phyloP scores from a whole-genome alignment of 768 basidiomycete species.

The Trametes punicea region DNA sequence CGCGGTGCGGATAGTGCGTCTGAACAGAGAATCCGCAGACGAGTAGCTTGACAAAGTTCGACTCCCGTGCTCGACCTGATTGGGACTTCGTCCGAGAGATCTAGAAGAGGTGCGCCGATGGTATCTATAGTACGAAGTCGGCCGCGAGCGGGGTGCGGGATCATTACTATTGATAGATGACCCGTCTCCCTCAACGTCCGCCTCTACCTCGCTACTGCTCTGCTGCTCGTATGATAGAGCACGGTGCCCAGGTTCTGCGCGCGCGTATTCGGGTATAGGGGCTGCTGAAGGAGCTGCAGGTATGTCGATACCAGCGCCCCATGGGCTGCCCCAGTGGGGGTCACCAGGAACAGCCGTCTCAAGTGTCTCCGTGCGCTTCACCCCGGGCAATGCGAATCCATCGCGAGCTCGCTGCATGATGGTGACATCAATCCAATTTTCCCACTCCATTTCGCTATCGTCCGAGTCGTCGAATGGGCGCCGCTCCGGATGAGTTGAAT shows the following conservation, averaged over 20 bases:
- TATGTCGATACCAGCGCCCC: background rate
- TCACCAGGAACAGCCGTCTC: background rate
- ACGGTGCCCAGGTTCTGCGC: background rate
- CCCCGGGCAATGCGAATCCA: conserved; percentile 8
- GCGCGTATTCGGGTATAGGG: conserved; percentile 1
- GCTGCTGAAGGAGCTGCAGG: background rate
- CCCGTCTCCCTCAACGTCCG: conserved; percentile 1
- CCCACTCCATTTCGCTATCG: conserved; percentile 62
- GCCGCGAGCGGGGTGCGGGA: background rate
- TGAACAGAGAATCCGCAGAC: conserved; percentile 26
- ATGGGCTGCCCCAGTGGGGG: conserved; percentile 4
- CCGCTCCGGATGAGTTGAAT: background rate
- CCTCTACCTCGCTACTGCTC: conserved; percentile 10
- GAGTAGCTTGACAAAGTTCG: conserved; percentile 26
- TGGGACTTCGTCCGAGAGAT: background rate
- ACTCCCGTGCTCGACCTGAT: background rate
- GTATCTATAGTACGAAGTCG: background rate
- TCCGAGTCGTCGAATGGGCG: background rate
- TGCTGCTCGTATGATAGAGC: background rate
- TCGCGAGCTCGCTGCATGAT: conserved; percentile 38
- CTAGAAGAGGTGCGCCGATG: background rate
- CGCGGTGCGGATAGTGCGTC: conserved; percentile 21
- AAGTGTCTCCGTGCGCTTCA: conserved; percentile 1
- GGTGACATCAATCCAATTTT: conserved; percentile 61
- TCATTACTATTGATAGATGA: conserved; percentile 13